phyloP scores from a whole-genome alignment of 2,329 filamentous ascomycete genomes.

The Alternaria ethzedia region DNA sequence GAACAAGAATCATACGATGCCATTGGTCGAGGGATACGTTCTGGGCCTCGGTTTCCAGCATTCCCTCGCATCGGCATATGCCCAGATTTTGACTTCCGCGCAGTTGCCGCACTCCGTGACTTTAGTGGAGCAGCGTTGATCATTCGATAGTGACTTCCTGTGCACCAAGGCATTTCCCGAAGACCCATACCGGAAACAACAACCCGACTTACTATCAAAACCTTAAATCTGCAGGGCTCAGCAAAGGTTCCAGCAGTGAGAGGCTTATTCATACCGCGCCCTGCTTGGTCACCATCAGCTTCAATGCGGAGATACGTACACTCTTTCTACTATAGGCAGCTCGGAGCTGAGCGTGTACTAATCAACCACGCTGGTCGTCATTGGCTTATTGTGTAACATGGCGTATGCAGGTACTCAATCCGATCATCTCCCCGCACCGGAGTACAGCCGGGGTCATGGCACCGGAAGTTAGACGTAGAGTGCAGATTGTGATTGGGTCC shows the following conservation, averaged over 20 bases:
- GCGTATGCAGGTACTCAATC: constrained; percentile 12
- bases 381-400: not conserved
- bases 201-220: not conserved
- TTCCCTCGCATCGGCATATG: not conserved
- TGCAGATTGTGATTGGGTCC: not conserved
- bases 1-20: not conserved
- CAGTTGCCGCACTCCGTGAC: not conserved
- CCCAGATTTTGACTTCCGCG: not conserved
- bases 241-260: not conserved
- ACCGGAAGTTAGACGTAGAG: not conserved
- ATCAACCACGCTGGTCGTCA: not conserved
- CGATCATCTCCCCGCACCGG: constrained; percentile 4
- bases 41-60: not conserved
- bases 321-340: not conserved
- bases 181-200: not conserved
- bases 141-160: not conserved
- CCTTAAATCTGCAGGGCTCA: not conserved
- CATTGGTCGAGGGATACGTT: not conserved
- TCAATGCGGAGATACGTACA: not conserved
- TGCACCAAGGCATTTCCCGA: not conserved
- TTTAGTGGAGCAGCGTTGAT: not conserved
- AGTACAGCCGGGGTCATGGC: not conserved
- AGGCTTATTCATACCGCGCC: not conserved
- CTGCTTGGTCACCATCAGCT: not conserved
- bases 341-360: not conserved